Percentiles rank a stretch among this genome's conserved stretches.
Conservation (phyloP, 2,329 filamentous ascomycete genomes). For the Sporothrix brunneoviolacea region DNA sequence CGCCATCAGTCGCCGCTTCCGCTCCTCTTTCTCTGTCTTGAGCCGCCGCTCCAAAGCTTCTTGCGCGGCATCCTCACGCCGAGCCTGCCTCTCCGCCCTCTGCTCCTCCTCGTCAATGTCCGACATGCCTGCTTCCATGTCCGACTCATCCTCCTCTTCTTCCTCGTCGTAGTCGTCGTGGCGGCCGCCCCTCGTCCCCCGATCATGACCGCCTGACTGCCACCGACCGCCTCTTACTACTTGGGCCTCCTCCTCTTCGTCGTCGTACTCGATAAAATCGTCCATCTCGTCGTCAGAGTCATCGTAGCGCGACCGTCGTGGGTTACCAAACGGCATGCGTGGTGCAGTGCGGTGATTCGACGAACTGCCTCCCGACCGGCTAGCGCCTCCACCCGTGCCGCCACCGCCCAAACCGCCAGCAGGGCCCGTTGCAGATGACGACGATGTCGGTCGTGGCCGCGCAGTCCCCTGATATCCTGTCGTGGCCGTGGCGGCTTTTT, state of each 20-base stretch:
- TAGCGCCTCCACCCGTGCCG: neutral
- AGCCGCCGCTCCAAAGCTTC: conserved; percentile 54
- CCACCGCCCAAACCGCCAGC: neutral
- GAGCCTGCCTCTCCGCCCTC: conserved; percentile 53
- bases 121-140: conserved; percentile 71
- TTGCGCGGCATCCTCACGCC: conserved; percentile 60
- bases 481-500: conserved; percentile 55
- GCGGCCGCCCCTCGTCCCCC: neutral
- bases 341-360: neutral
- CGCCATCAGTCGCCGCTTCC: conserved; percentile 29
- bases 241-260: conserved; percentile 41
- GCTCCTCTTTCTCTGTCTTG: conserved; percentile 56
- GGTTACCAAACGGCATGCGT: conserved; percentile 14
- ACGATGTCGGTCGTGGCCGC: conserved; percentile 43
- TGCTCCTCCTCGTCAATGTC: conserved; percentile 69
- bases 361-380: neutral
- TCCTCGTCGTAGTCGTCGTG: conserved; percentile 39
- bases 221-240: conserved; percentile 18
- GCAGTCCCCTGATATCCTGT: conserved; percentile 61
- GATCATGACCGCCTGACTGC: neutral
- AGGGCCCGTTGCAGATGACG: conserved; percentile 27
- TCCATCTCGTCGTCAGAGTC: conserved; percentile 55
- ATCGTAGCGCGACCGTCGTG: conserved; percentile 40
- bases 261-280: conserved; percentile 56
- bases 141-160: conserved; percentile 58